A percentile compares a stretch with the other conserved stretches of the same genome.
Conservation (phyloP, 345 rosid genomes). For the Linum tenue region DNA sequence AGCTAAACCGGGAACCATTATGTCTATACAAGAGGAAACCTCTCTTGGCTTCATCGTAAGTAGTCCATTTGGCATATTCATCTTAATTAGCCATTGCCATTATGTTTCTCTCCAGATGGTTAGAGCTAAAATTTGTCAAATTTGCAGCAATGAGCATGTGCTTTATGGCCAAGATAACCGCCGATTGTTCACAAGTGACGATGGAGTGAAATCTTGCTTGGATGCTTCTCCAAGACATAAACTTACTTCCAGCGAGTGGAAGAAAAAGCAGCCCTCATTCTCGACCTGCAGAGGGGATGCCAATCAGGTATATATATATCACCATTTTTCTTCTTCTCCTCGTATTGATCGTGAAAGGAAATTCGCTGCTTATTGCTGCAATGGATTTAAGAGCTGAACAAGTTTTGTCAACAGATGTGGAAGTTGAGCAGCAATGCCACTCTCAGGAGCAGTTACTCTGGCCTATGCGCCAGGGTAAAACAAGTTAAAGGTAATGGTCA, state of each 20-base stretch:
- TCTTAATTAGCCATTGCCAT: neutral
- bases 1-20: conserved; percentile 27
- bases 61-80: neutral
- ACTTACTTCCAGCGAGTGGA: conserved; percentile 56
- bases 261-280: conserved; percentile 33
- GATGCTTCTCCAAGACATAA: conserved; percentile 59
- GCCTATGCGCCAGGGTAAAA: conserved; percentile 69
- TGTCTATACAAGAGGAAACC: conserved; percentile 62
- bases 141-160: conserved; percentile 42
- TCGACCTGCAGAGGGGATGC: conserved; percentile 61
- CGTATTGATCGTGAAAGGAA: neutral
- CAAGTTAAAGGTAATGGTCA: conserved; percentile 36
- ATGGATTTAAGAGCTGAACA: no score
- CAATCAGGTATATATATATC: conserved; percentile 52
- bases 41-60: conserved; percentile 37
- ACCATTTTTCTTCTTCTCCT: neutral
- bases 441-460: conserved; percentile 62
- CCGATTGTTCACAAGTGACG: conserved; percentile 39
- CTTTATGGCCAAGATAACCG: conserved; percentile 33
- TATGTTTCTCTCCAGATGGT: neutral
- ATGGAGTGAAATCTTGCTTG: conserved; percentile 50
- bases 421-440: conserved; percentile 50
- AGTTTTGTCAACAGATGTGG: conserved; percentile 56
- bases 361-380: neutral
- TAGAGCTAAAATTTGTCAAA: conserved; percentile 8